phyloP scores from a whole-genome alignment of 208 protist genomes.

The Endotrypanum monterogeii region DNA sequence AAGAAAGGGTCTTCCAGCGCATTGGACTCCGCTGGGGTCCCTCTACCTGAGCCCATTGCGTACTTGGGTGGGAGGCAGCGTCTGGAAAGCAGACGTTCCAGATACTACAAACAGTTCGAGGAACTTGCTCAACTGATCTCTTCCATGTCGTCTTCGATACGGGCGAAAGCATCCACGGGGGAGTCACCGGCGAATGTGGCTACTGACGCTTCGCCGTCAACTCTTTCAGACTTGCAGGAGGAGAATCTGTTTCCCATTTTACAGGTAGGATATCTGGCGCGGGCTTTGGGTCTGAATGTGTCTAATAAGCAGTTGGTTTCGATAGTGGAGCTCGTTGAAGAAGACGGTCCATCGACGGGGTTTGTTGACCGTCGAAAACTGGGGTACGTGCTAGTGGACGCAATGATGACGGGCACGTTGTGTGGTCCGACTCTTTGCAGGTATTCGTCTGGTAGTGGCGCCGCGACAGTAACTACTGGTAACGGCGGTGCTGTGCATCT shows the following conservation, averaged over 20 bases:
- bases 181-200: neutral
- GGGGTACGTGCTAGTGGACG: constrained; percentile 66
- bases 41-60: constrained; percentile 18
- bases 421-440: constrained; percentile 40
- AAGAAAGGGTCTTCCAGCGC: neutral
- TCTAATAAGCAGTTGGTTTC: constrained; percentile 57
- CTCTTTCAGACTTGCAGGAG: neutral
- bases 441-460: neutral
- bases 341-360: constrained; percentile 61
- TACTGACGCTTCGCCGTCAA: constrained; percentile 6
- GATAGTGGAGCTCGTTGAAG: constrained; percentile 75
- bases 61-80: constrained; percentile 31
- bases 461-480: neutral
- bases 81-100: constrained; percentile 6
- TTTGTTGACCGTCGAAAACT: constrained; percentile 52
- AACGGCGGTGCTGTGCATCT: neutral
- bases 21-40: neutral
- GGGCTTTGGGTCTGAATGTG: constrained; percentile 86
- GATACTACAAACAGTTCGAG: constrained; percentile 32
- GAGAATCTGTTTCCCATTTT: constrained; percentile 55
- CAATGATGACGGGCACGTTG: constrained; percentile 72
- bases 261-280: constrained; percentile 77
- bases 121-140: constrained; percentile 37
- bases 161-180: no score
- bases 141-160: constrained; percentile 15